Base-by-base conservation (phyloP, 345 rosid genomes). In the Populus ilicifolia region DNA sequence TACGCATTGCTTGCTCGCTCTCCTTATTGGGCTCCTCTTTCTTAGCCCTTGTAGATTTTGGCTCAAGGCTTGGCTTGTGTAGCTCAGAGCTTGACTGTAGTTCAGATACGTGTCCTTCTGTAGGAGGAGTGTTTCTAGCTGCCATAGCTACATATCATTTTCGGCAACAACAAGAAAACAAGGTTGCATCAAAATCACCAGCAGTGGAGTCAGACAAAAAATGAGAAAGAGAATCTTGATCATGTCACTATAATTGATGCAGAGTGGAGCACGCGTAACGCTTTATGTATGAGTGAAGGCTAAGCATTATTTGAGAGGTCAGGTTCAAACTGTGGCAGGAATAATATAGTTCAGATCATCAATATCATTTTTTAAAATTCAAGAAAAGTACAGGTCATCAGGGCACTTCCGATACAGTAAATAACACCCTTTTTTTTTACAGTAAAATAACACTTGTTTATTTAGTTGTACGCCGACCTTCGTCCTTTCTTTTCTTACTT, bases 11-110 rank as follows among this genome's bases (percentile, higher is more conserved):
- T 80, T 82, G 86, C 97, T 83, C 71, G 89, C 72, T 75, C 97
- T 82, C 78, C 82, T 86, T 38, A 96, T 86, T 54, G 85, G 82
- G 73, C 85, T 85, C 69, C 81, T 89, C 68, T 79, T 81, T 69
- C 96, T 84, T 67, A 96, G 67, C n/a, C 99, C 99, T 70, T 93
- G 99, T 36, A 96, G 87, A 81, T 96, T 96, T 82, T 96, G 99
- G 89, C 99, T 96, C 79, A 96, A 78, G 68, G 98, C 98, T 82
- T 96, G 99, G 85, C 99, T 96, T 4, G 99, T 96, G 84, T 96
- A 93, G 84, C 99, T 96, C 25, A 96, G 83, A 39, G 98, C 97
- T 86, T 93, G 97, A 70, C 99, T 96, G 81, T 96, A 93, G 87
- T 88, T 96, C 18, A 92, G 84, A 82, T 93, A 96, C 77, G 99